Base-by-base conservation (phyloP, 2,329 filamentous ascomycete species). In the Fusarium austroafricanum region DNA sequence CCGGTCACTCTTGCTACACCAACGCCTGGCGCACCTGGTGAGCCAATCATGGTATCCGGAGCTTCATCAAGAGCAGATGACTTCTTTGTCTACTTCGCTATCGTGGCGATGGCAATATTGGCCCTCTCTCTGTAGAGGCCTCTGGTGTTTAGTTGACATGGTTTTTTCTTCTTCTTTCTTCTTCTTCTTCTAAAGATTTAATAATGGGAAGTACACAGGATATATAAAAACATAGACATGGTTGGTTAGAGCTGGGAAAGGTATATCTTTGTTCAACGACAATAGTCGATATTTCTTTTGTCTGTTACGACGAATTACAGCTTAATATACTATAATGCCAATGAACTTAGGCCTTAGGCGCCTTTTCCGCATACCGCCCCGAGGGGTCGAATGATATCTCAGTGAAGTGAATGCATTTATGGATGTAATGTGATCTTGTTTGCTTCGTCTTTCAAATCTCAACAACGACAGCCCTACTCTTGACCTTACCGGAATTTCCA, bases 401-500 rank as follows among this genome's bases (percentile, higher is more conserved):
- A 21, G 40, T 35, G 15, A 26, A 21, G n/a, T n/a, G 39, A 33
- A 43, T 5, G n/a, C 6, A 20, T 8, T 4, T 15, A 20, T 28
- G 18, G 33, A 37, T 46, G 46, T 10, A 29, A n/a, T 28, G 29
- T n/a, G 14, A 26, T 26, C 10, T n/a, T 43, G 38, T 5, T 28
- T 39, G 18, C 21, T 51, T 28, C 10, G 17, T 9, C 23, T 18
- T 45, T 55, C 59, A 79, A 23, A 79, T 76, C 40, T 79, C 78
- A 26, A 81, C 76, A 2, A 80, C 75, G 12, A 80, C 70, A 9
- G 77, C 77, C 26, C 79, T 70, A 43, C 79, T 84, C 28, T 79
- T 81, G 39, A 85, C 73, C 63, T 78, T 82, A 4, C 84, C 84
- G 2, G 84, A 83, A 60, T 83, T 84, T 12, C 84, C 83, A 66